These are phyloP conservation scores for Batrachochytrium dendrobatidis DNA, from an alignment of 371 early-diverging fungal species.

Conservation along the genomic window DNA sequence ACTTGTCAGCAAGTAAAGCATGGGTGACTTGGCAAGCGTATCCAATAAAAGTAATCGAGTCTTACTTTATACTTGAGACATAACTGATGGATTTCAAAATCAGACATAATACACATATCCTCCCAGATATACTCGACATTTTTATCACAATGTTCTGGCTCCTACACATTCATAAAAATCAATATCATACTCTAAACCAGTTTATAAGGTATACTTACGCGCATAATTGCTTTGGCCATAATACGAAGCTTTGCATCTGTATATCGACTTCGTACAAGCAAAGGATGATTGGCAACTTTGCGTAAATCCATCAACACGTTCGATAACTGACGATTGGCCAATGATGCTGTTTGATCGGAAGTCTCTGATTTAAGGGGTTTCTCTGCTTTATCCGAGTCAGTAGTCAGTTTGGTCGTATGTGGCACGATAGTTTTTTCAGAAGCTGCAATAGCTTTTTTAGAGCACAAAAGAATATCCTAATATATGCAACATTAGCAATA, in stretches of 20 bases:
- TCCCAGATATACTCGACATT: slow-evolving; percentile 67
- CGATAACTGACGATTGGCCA: no score
- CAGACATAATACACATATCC: slow-evolving; percentile 78
- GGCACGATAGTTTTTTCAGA: no score
- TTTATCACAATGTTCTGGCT: slow-evolving; percentile 62
- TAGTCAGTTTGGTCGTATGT: no score
- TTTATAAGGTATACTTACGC: slow-evolving; percentile 1
- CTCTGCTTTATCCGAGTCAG: no score
- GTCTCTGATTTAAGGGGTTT: no score
- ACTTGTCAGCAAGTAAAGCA: no score
- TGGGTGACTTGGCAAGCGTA: no score
- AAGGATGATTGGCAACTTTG: slow-evolving; percentile 80
- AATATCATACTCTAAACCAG: slow-evolving; percentile 5
- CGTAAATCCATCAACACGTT: slow-evolving; percentile 75
- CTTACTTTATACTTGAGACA: slow-evolving; percentile 49
- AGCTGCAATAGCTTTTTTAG: background rate
- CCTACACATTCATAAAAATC: slow-evolving; percentile 15
- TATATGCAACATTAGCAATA: no score
- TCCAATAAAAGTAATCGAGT: no score
- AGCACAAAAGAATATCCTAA: background rate
- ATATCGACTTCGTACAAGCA: slow-evolving; percentile 66
- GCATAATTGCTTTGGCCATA: slow-evolving; percentile 50
- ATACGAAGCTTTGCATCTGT: slow-evolving; percentile 41
- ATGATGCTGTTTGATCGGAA: no score
- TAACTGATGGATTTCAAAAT: slow-evolving; percentile 72